Percentiles rank a stretch among this genome's conserved stretches.
phyloP scores from a whole-genome alignment of 805 yeast species.

The Torulaspora quercuum region DNA sequence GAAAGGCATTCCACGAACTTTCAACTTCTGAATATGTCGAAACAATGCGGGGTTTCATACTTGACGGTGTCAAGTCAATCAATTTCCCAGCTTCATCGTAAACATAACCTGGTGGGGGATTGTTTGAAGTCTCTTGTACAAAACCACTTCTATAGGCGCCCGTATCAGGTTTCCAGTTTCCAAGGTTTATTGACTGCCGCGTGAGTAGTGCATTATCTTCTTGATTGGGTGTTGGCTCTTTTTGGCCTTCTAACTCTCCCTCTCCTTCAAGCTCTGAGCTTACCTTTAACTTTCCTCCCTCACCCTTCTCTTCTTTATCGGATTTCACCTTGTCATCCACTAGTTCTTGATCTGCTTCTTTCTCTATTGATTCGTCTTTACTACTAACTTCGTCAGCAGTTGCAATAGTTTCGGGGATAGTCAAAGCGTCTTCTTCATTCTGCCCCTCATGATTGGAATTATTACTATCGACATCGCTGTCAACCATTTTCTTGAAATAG shows the following conservation, averaged over 20 bases:
- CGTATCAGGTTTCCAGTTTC: constrained; percentile 57
- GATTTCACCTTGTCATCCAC: constrained; percentile 4
- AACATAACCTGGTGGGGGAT: constrained; percentile 36
- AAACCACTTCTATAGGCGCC: constrained; percentile 38
- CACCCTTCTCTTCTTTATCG: constrained; percentile 7
- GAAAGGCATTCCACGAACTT: constrained; percentile 39
- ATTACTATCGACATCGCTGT: constrained; percentile 13
- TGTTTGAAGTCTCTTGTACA: constrained; percentile 40
- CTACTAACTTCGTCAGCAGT: constrained; percentile 1
- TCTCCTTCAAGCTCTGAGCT: constrained; percentile 1
- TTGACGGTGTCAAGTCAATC: constrained; percentile 33
- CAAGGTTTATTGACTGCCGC: constrained; percentile 20
- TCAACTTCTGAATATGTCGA: constrained; percentile 36
- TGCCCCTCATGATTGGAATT: constrained; percentile 2
- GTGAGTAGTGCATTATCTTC: constrained; percentile 9
- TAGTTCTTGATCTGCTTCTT: neutral
- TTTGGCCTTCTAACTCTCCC: neutral
- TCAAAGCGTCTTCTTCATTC: constrained; percentile 5
- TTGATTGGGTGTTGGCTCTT: constrained; percentile 3
- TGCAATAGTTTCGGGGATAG: constrained; percentile 1
- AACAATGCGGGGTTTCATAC: constrained; percentile 29
- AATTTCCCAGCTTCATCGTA: constrained; percentile 35
- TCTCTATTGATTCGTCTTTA: constrained; percentile 11
- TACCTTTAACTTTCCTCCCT: constrained; percentile 11
- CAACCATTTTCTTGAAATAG: constrained; percentile 27